Conservation (phyloP, 345 rosid species). For the Luvunga scandens region DNA sequence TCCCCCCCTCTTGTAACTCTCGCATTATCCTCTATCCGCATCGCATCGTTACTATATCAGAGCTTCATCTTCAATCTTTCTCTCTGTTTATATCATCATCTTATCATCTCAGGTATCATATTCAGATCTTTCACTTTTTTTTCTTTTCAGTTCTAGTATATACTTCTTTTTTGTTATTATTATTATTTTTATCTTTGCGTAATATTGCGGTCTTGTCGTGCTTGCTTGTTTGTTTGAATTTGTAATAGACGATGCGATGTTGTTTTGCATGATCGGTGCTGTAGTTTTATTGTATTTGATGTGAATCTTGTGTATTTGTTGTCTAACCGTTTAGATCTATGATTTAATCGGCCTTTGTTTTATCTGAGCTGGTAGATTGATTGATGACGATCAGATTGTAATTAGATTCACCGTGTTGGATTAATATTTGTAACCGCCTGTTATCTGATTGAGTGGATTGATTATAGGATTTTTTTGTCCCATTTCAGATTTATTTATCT, state of each 20-base stretch:
- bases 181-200: not conserved
- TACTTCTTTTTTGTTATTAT: not conserved
- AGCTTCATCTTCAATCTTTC: not conserved
- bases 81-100: not conserved
- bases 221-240: not conserved
- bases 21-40: not conserved
- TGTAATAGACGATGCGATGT: not conserved
- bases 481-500: not conserved
- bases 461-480: too few species aligned
- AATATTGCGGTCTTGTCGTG: not conserved
- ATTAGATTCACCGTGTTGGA: not conserved
- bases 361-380: not conserved
- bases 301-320: not conserved
- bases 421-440: not conserved
- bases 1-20: not conserved
- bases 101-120: not conserved
- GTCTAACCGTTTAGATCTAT: not conserved
- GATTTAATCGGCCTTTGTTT: not conserved
- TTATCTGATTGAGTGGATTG: not conserved
- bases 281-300: not conserved
- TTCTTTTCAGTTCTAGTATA: not conserved
- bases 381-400: not conserved
- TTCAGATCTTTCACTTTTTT: not conserved
- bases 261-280: not conserved
- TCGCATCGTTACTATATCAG: not conserved